Evolutionary conservation across 345 rosid species (phyloP).

Genomic region (Sisymbrium irio): DNA sequence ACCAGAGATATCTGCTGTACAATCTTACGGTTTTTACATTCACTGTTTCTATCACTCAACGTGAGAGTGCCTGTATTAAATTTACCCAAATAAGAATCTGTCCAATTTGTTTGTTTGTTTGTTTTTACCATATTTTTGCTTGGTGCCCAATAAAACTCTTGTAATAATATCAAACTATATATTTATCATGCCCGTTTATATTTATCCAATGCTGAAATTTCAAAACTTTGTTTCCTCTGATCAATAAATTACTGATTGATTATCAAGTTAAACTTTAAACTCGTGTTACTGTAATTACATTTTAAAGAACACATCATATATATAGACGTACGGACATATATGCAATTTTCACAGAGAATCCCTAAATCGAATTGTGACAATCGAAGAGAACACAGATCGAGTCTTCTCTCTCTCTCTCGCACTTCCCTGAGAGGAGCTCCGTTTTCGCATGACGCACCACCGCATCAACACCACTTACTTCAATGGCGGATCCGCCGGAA

Average conservation of each 20-base stretch:
- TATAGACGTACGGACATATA: background rate
- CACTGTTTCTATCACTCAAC: background rate
- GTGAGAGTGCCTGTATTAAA: constrained; percentile 22
- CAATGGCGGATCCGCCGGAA: constrained; percentile 30
- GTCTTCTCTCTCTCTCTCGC: background rate
- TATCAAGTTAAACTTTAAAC: background rate
- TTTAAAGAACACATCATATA: background rate
- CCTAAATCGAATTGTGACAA: constrained; percentile 10
- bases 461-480: constrained; percentile 5
- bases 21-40: constrained; percentile 6
- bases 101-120: constrained; percentile 27
- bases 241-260: no score
- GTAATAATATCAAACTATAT: background rate
- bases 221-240: no score
- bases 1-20: constrained; percentile 14
- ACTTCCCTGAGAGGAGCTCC: constrained; percentile 1
- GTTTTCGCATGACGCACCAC: constrained; percentile 31
- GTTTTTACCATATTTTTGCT: background rate
- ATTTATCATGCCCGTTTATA: background rate
- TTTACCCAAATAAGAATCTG: background rate
- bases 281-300: background rate
- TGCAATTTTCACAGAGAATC: background rate
- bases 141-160: background rate
- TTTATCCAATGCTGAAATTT: background rate
- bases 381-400: background rate